Evolutionary conservation across 2,329 filamentous ascomycete species (phyloP).

Genomic region (Xylariomycetidae sp.): DNA sequence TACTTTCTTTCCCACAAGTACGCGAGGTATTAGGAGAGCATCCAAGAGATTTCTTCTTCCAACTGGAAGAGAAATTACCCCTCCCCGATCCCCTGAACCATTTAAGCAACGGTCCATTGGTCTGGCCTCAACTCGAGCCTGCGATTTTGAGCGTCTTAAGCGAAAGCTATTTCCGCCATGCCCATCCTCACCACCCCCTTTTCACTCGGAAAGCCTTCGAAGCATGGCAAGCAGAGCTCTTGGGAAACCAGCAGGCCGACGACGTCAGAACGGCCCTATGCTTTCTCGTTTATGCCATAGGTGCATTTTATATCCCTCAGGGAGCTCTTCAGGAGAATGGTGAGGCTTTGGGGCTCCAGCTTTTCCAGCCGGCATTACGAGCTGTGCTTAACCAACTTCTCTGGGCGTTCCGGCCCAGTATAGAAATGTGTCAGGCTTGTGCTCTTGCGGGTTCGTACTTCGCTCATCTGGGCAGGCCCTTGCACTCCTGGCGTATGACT

Average conservation of each 20-base stretch:
- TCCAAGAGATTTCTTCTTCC: slow-evolving; percentile 28
- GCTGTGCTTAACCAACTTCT: slow-evolving; percentile 28
- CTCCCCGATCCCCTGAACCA: slow-evolving; percentile 26
- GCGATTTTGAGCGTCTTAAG: slow-evolving; percentile 21
- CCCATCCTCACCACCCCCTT: slow-evolving; percentile 32
- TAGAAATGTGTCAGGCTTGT: slow-evolving; percentile 29
- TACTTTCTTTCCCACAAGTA: slow-evolving; percentile 29
- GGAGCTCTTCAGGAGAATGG: slow-evolving; percentile 14
- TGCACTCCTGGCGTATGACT: slow-evolving; percentile 32
- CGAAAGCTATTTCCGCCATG: slow-evolving; percentile 29
- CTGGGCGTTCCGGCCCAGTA: slow-evolving; percentile 28
- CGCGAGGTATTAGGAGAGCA: slow-evolving; percentile 29
- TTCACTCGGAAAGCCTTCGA: slow-evolving; percentile 25
- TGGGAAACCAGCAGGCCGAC: slow-evolving; percentile 19
- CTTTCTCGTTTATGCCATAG: slow-evolving; percentile 32
- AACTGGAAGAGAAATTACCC: slow-evolving; percentile 28
- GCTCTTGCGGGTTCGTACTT: slow-evolving; percentile 34
- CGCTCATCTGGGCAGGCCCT: slow-evolving; percentile 29
- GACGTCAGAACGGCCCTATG: slow-evolving; percentile 29
- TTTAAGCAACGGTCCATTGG: slow-evolving; percentile 17
- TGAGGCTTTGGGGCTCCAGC: slow-evolving; percentile 25
- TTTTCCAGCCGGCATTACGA: slow-evolving; percentile 31
- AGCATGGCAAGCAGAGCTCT: slow-evolving; percentile 22
- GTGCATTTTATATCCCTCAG: slow-evolving; percentile 19
- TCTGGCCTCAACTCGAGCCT: slow-evolving; percentile 24